Evolutionary conservation across 768 basidiomycete genomes (phyloP).

Genomic region (Tulasnella sp.): DNA sequence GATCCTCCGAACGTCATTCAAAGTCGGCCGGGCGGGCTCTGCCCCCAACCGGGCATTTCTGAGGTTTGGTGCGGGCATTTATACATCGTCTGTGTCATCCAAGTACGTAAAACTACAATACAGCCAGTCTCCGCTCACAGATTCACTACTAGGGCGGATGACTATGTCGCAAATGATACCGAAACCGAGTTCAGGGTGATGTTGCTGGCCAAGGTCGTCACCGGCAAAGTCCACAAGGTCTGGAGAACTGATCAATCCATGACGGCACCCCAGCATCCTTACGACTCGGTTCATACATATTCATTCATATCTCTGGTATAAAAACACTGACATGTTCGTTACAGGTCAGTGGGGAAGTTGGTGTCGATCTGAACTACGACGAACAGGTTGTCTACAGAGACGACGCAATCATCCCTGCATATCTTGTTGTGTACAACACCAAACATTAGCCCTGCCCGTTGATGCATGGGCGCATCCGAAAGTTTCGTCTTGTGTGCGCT

Average conservation of each 20-base stretch:
- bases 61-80: conserved; percentile 1
- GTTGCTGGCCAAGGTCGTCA: background rate
- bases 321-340: background rate
- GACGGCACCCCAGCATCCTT: background rate
- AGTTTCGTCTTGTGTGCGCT: too few species aligned
- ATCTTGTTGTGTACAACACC: background rate
- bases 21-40: background rate
- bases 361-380: background rate
- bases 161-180: background rate
- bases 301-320: background rate
- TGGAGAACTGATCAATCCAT: background rate
- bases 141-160: background rate
- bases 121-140: background rate
- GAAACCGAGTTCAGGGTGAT: background rate
- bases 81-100: conserved; percentile 8
- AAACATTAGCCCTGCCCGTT: too few species aligned
- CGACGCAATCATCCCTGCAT: background rate
- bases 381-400: background rate
- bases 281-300: background rate
- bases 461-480: too few species aligned
- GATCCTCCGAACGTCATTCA: conserved; percentile 2
- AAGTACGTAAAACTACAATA: background rate
- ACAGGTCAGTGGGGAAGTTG: background rate
- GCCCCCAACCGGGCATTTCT: background rate
- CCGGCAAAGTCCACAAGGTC: background rate